These are phyloP conservation scores for Penicillium tannophilum DNA, from an alignment of 495 filamentous ascomycete species.

Conservation along the genomic window DNA sequence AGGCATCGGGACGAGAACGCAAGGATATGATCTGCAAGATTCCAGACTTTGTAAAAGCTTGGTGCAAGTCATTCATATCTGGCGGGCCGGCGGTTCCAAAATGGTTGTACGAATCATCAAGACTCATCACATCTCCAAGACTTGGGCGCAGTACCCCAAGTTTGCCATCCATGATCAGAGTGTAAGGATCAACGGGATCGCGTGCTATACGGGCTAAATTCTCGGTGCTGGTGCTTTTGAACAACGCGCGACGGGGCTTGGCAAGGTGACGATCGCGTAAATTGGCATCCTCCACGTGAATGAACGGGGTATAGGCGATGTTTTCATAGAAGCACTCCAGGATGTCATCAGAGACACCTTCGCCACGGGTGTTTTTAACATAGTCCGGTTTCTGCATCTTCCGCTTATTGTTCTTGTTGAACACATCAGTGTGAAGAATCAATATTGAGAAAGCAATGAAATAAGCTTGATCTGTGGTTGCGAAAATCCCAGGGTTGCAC, in stretches of 20 bases:
- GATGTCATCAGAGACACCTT: constrained; percentile 89
- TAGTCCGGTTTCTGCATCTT: constrained; percentile 99
- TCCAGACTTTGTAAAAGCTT: constrained; percentile 85
- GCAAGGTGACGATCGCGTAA: constrained; percentile 74
- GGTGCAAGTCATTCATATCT: constrained; percentile 77
- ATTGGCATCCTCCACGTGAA: constrained; percentile 92
- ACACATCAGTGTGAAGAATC: constrained; percentile 95
- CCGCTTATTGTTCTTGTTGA: constrained; percentile 99
- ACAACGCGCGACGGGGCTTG: constrained; percentile 71
- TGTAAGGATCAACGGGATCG: constrained; percentile 93
- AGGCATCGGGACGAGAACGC: constrained; percentile 90
- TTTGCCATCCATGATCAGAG: constrained; percentile 85
- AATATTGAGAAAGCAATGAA: constrained; percentile 96
- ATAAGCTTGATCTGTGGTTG: constrained; percentile 86
- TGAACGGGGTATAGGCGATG: constrained; percentile 95
- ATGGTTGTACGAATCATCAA: constrained; percentile 92
- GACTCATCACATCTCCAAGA: constrained; percentile 85
- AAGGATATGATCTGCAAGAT: constrained; percentile 93
- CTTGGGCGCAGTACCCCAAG: constrained; percentile 80
- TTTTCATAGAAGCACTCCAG: constrained; percentile 98
- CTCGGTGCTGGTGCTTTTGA: constrained; percentile 69
- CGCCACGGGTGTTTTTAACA: constrained; percentile 87
- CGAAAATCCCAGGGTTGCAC: constrained; percentile 96
- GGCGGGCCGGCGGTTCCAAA: constrained; percentile 71
- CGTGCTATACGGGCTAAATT: constrained; percentile 64